phyloP scores from a whole-genome alignment of 2,329 filamentous ascomycete species.

The Colletotrichum scovillei region DNA sequence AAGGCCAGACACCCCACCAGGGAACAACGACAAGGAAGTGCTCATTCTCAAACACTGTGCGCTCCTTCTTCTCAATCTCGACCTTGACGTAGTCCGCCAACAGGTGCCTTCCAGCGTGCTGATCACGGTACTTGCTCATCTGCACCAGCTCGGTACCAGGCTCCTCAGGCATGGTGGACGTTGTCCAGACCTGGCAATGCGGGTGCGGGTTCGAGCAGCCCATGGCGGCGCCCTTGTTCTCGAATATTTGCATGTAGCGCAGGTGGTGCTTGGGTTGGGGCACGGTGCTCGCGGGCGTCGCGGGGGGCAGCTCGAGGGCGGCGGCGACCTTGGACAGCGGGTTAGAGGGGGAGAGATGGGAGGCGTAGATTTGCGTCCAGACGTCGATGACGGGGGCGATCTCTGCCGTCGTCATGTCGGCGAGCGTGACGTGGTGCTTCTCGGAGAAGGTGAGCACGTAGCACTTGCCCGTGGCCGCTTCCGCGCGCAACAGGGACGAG shows the following conservation, averaged over 20 bases:
- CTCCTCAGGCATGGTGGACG: slow-evolving; percentile 90
- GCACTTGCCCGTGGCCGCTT: slow-evolving; percentile 93
- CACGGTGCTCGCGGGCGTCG: slow-evolving; percentile 49
- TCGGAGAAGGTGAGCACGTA: slow-evolving; percentile 97
- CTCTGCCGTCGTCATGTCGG: slow-evolving; percentile 82
- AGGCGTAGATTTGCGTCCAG: slow-evolving; percentile 91
- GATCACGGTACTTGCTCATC: slow-evolving; percentile 79
- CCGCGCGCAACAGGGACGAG: slow-evolving; percentile 81
- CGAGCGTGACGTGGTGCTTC: slow-evolving; percentile 89
- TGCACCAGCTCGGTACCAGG: slow-evolving; percentile 82
- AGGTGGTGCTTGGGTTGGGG: slow-evolving; percentile 78
- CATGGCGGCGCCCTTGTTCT: slow-evolving; percentile 98
- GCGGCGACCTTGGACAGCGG: slow-evolving; percentile 63
- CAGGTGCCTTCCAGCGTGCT: slow-evolving; percentile 80
- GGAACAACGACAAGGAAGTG: slow-evolving; percentile 89
- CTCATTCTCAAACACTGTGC: slow-evolving; percentile 89
- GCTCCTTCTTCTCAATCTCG: slow-evolving; percentile 84
- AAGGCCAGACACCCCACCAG: slow-evolving; percentile 99
- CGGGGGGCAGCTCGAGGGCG: slow-evolving; percentile 52
- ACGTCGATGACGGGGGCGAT: slow-evolving; percentile 88
- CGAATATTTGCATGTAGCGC: slow-evolving; percentile 98
- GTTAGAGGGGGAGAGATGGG: slow-evolving; percentile 80
- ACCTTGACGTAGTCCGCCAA: slow-evolving; percentile 88
- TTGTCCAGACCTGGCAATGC: slow-evolving; percentile 97
- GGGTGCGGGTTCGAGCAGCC: slow-evolving; percentile 98